phyloP scores from a whole-genome alignment of 257 asterid species.

The Salvia hispanica region DNA sequence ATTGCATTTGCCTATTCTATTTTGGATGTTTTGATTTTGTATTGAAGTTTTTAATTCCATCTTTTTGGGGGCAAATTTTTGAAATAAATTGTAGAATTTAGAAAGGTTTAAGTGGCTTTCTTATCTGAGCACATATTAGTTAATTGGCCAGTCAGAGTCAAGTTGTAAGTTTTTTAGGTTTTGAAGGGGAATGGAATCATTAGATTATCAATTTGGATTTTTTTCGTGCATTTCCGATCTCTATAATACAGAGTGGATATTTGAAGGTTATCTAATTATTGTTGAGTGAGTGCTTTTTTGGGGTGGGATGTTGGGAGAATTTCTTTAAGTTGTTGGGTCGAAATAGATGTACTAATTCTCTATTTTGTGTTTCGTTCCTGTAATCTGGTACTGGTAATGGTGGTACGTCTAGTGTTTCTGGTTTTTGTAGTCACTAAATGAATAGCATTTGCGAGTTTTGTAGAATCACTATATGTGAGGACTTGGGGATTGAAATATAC shows the following conservation, averaged over 20 bases:
- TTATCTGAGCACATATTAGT: not conserved
- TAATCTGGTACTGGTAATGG: constrained; percentile 6
- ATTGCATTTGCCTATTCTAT: not conserved
- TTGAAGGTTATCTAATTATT: constrained; percentile 10
- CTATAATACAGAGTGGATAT: not conserved
- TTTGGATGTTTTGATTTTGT: not conserved
- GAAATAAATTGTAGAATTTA: constrained; percentile 24
- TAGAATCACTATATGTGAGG: not conserved
- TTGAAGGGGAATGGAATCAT: too few species aligned
- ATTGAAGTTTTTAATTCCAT: too few species aligned
- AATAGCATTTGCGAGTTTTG: not conserved
- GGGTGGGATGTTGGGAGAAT: not conserved
- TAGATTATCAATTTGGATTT: constrained; percentile 4
- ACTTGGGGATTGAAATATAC: not conserved
- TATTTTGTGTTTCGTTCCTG: not conserved
- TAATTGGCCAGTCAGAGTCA: not conserved
- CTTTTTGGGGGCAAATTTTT: too few species aligned
- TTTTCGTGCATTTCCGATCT: constrained; percentile 15
- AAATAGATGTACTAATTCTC: not conserved
- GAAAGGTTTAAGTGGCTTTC: not conserved
- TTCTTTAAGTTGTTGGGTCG: not conserved
- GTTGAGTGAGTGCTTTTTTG: not conserved
- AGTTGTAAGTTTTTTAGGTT: too few species aligned
- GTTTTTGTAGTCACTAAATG: not conserved
- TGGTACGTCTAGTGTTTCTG: not conserved